phyloP scores from a whole-genome alignment of 306 rosid species.

The Cucurbita pepo region DNA sequence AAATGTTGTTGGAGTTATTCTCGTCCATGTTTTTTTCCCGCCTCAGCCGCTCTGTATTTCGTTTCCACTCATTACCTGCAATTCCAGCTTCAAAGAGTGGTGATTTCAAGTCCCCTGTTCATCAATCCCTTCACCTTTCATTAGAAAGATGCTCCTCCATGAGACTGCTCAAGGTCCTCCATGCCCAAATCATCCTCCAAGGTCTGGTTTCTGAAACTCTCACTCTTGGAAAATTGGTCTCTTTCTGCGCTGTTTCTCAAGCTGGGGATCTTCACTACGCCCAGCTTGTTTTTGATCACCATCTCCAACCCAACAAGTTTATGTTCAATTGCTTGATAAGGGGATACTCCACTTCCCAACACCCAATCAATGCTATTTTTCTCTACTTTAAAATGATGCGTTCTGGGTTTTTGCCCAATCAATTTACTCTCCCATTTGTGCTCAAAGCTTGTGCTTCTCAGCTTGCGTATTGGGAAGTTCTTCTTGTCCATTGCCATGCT shows the following conservation, averaged over 20 bases:
- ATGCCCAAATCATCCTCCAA: constrained; percentile 49
- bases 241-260: constrained; percentile 24
- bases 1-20: neutral
- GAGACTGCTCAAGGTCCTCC: constrained; percentile 35
- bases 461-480: constrained; percentile 30
- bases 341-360: constrained; percentile 33
- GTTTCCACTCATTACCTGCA: constrained; percentile 8
- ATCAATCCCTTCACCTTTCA: constrained; percentile 41
- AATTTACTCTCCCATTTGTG: constrained; percentile 57
- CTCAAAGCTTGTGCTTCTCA: constrained; percentile 37
- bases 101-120: constrained; percentile 26
- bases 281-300: constrained; percentile 29
- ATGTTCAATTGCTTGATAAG: constrained; percentile 60
- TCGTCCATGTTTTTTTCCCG: constrained; percentile 19
- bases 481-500: constrained; percentile 35
- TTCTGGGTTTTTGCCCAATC: constrained; percentile 39
- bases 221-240: constrained; percentile 33
- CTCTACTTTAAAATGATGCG: constrained; percentile 36
- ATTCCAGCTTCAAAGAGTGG: neutral
- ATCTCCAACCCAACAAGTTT: constrained; percentile 41
- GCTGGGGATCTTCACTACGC: constrained; percentile 31
- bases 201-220: constrained; percentile 23
- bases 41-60: constrained; percentile 8
- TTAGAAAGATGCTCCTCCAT: constrained; percentile 42
- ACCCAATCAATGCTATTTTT: constrained; percentile 19